Conservation (phyloP, 2,329 filamentous ascomycete species). For the Aspergillus pseudoterreus region DNA sequence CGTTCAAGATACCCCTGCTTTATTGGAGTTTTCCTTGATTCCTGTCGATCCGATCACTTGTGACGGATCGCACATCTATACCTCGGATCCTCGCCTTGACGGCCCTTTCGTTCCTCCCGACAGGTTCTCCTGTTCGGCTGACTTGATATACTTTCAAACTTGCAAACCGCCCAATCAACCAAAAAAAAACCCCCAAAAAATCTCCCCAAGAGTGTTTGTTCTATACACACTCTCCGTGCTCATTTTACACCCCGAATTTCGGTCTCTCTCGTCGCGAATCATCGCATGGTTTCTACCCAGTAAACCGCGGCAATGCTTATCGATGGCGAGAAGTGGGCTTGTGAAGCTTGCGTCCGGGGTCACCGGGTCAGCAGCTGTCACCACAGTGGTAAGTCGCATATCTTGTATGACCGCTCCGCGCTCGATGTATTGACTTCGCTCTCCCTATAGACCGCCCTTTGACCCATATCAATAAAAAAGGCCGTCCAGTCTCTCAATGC, state of each 20-base stretch:
- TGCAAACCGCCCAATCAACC: not conserved
- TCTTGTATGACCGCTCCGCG: not conserved
- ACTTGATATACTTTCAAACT: constrained; percentile 9
- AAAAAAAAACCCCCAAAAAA: constrained; percentile 2
- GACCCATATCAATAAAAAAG: constrained; percentile 95
- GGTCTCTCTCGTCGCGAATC: constrained; percentile 28
- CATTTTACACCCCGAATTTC: constrained; percentile 12
- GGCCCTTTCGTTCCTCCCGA: constrained; percentile 23
- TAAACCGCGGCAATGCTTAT: constrained; percentile 63
- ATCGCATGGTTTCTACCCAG: constrained; percentile 38
- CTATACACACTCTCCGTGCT: constrained; percentile 9
- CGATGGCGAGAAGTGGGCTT: constrained; percentile 96
- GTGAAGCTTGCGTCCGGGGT: constrained; percentile 95
- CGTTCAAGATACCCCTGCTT: constrained; percentile 34
- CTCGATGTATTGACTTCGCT: constrained; percentile 1
- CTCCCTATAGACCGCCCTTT: constrained; percentile 71
- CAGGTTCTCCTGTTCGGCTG: constrained; percentile 21
- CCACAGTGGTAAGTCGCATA: constrained; percentile 71
- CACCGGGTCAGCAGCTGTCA: constrained; percentile 99
- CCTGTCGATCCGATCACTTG: constrained; percentile 22
- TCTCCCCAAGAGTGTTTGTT: constrained; percentile 7
- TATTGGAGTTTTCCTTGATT: constrained; percentile 25
- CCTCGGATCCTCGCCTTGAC: constrained; percentile 29
- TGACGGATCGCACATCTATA: constrained; percentile 24
- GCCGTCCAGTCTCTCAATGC: constrained; percentile 95